A percentile compares a stretch with the other conserved stretches of the same genome.
Evolutionary conservation across 176 grass and related monocot genomes (phyloP).

Genomic region (Phoenix roebelenii): DNA sequence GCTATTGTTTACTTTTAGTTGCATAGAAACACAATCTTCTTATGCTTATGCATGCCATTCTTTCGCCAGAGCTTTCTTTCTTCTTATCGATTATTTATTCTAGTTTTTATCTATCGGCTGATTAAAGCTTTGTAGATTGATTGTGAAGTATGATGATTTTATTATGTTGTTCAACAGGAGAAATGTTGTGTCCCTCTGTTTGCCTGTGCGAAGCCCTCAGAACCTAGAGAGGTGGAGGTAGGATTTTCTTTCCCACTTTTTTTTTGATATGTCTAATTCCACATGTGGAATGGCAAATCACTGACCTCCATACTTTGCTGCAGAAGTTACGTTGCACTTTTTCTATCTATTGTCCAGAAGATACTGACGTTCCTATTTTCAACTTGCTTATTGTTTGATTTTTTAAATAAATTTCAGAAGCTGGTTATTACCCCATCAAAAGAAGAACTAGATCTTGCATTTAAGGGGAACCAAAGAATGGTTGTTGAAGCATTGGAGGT

Average conservation of each 20-base stretch:
- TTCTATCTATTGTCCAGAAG: background rate
- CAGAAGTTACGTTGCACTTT: too few species aligned
- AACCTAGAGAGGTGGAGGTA: slow-evolving; percentile 80
- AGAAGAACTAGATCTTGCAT: slow-evolving; percentile 70
- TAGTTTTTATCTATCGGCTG: too few species aligned
- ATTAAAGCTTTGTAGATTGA: too few species aligned
- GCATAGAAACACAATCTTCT: too few species aligned
- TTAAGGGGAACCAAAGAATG: slow-evolving; percentile 72
- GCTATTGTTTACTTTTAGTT: too few species aligned
- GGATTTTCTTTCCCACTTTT: slow-evolving; percentile 1
- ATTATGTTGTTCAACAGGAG: slow-evolving; percentile 32
- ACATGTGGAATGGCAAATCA: too few species aligned
- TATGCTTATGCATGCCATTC: too few species aligned
- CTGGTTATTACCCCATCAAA: slow-evolving; percentile 72
- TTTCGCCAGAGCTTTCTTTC: too few species aligned
- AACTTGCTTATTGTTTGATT: too few species aligned
- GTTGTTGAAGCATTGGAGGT: slow-evolving; percentile 73
- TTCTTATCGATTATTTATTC: too few species aligned
- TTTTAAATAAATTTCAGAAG: slow-evolving; percentile 37
- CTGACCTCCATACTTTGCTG: too few species aligned
- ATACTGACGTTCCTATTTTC: background rate
- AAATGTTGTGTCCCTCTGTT: slow-evolving; percentile 66
- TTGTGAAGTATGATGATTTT: background rate
- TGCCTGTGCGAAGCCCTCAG: slow-evolving; percentile 55
- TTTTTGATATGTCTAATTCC: too few species aligned